Base-by-base conservation (phyloP, 1,139 yeast genomes). In the Trichomonascaceae sp. region DNA sequence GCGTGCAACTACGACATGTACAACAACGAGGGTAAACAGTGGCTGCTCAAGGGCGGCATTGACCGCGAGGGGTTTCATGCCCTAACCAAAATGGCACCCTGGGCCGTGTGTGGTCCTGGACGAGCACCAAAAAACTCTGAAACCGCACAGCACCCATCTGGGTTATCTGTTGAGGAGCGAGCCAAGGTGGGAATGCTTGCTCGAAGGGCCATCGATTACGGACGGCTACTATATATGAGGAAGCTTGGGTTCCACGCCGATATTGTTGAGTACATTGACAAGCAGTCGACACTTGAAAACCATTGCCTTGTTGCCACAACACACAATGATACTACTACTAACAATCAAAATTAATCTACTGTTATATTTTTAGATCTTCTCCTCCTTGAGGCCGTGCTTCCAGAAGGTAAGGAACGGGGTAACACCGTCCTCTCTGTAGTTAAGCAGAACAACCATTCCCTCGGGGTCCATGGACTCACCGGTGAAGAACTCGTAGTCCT, bases 401-500 rank as follows among this genome's bases (percentile, higher is more conserved):
- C 97, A 89, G 78, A 85, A 76, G 51, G 87, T 84, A 59, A 89
- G 92, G 71, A 60, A 92, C 59, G 98, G 98, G 51, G 99, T 92
- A 56, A 76, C 71, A 71, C 98, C 99, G 62, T 89, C 97, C 72
- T 89, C 98, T 71, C 99, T 93, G 85, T 89, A 89, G 93, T 89
- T 89, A 69, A 89, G 80, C 65, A 89, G 76, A 52, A 84, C 87
- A 60, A 89, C 69, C 98, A 89, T 89, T 56, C 80, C 96, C 65
- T 89, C 97, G 64, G 97, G 96, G 77, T 92, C 95, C 99, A 89
- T 92, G 59, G 94, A 80, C 73, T 89, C 97, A 73, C 98, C 98
- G 52, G 95, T 89, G 85, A 67, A 89, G 76, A 89, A 89, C 61
- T 89, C 98, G 93, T 92, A 89, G 75, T 89, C 98, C 63, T 77